phyloP scores from a whole-genome alignment of 75 land plant genomes.

The Azolla pinnata region DNA sequence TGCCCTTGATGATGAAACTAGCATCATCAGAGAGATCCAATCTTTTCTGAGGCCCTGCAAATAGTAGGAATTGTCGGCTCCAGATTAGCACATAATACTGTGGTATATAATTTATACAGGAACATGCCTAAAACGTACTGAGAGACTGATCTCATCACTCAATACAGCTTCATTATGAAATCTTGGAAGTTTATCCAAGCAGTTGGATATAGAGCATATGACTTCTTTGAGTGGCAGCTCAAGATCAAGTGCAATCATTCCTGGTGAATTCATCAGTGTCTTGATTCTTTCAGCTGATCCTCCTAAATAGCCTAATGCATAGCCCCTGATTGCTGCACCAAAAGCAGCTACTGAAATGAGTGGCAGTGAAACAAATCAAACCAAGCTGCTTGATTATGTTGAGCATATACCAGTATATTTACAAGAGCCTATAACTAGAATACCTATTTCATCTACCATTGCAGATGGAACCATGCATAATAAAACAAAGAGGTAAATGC shows the following conservation, averaged over 20 bases:
- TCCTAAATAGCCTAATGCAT: constrained; percentile 84
- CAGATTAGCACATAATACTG: too few relatives aligned
- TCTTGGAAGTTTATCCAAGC: constrained; percentile 80
- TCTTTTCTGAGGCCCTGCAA: constrained; percentile 81
- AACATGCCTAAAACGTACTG: too few relatives aligned
- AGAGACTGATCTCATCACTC: constrained; percentile 51
- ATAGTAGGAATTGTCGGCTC: background rate
- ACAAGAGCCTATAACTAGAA: too few relatives aligned
- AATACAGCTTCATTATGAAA: constrained; percentile 69
- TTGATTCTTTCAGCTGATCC: constrained; percentile 88
- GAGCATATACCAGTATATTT: too few relatives aligned
- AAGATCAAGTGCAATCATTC: constrained; percentile 93
- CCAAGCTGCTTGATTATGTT: too few relatives aligned
- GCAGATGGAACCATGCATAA: background rate
- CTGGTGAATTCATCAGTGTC: constrained; percentile 75
- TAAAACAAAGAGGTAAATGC: too few relatives aligned
- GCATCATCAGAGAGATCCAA: constrained; percentile 89
- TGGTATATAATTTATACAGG: too few relatives aligned
- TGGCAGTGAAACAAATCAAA: background rate
- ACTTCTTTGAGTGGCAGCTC: constrained; percentile 66
- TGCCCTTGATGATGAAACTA: constrained; percentile 88
- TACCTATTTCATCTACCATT: too few relatives aligned
- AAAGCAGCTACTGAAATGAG: constrained; percentile 1
- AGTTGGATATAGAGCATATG: constrained; percentile 55
- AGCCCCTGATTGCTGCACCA: constrained; percentile 86